Evolutionary conservation across 805 yeast genomes (phyloP).

Genomic region (Cyberlindnera xylosilytica): DNA sequence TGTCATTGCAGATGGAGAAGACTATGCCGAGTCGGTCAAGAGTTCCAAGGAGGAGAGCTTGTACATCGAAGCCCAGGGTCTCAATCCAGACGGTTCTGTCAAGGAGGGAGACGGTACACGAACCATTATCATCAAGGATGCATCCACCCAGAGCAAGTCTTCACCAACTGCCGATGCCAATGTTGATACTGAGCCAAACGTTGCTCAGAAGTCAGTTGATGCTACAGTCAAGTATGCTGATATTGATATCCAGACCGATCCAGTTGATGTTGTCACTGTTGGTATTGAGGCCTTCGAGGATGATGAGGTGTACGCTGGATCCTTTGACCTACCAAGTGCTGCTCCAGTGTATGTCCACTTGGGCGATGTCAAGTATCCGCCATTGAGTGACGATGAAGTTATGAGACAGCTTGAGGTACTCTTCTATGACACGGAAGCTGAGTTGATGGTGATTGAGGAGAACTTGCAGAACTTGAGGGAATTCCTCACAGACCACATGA

Average conservation of each 20-base stretch:
- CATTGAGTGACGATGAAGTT: conserved; percentile 17
- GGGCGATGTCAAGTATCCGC: conserved; percentile 23
- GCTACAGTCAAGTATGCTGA: conserved; percentile 3
- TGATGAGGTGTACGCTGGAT: conserved; percentile 32
- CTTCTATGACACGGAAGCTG: conserved; percentile 31
- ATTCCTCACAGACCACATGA: conserved; percentile 34
- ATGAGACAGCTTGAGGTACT: conserved; percentile 19
- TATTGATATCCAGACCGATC: conserved; percentile 18
- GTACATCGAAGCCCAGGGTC: conserved; percentile 12
- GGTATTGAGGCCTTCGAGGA: conserved; percentile 28
- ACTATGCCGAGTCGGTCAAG: conserved; percentile 7
- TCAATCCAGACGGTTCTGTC: conserved; percentile 13
- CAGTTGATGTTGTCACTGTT: conserved; percentile 5
- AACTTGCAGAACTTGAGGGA: conserved; percentile 28
- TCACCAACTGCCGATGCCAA: not conserved
- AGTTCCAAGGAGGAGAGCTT: conserved; percentile 15
- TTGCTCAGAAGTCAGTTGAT: not conserved
- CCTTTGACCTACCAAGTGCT: conserved; percentile 18
- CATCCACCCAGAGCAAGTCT: not conserved
- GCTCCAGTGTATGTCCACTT: conserved; percentile 20
- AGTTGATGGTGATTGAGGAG: conserved; percentile 30
- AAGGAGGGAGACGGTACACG: conserved; percentile 3
- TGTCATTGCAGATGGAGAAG: not conserved
- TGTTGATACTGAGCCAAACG: not conserved
- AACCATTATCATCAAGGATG: not conserved